A percentile compares a stretch with the other conserved stretches of the same genome.
These are phyloP conservation scores for Pythium insidiosum DNA, from an alignment of 352 stramenopile species.

Conservation along the genomic window DNA sequence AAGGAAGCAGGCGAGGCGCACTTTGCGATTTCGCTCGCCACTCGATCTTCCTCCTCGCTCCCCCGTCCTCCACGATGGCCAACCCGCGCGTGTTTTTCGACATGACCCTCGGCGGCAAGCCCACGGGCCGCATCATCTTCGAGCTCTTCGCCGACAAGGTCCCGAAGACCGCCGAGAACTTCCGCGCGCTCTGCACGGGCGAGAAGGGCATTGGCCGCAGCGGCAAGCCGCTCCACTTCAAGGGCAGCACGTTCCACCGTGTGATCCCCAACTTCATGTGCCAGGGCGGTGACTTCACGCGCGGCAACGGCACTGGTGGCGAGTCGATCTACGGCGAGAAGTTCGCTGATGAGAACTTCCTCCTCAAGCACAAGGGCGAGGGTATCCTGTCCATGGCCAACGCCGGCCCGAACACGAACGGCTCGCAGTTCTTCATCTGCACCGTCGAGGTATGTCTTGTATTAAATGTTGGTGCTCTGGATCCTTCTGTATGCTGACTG, in stretches of 20 bases:
- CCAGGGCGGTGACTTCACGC: slow-evolving; percentile 84
- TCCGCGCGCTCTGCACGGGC: slow-evolving; percentile 44
- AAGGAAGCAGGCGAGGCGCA: too few species aligned
- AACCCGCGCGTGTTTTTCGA: slow-evolving; percentile 97
- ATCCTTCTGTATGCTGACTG: neutral
- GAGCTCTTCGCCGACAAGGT: slow-evolving; percentile 86
- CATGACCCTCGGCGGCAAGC: slow-evolving; percentile 91
- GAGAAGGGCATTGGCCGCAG: slow-evolving; percentile 52
- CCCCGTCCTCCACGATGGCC: slow-evolving; percentile 32
- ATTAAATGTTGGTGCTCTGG: too few species aligned
- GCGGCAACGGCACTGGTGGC: slow-evolving; percentile 89
- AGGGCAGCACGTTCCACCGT: slow-evolving; percentile 84
- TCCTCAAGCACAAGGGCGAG: slow-evolving; percentile 87
- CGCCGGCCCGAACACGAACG: slow-evolving; percentile 94
- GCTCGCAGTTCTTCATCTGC: slow-evolving; percentile 97
- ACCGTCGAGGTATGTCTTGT: slow-evolving; percentile 50
- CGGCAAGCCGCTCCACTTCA: slow-evolving; percentile 79
- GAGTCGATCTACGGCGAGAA: slow-evolving; percentile 93
- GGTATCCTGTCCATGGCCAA: slow-evolving; percentile 96
- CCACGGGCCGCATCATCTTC: slow-evolving; percentile 87
- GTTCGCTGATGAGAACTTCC: slow-evolving; percentile 97
- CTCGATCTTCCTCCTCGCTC: slow-evolving; percentile 11
- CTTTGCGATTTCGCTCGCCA: slow-evolving; percentile 7
- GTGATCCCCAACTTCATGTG: slow-evolving; percentile 87
- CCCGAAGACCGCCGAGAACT: slow-evolving; percentile 54